phyloP scores from a whole-genome alignment of 1,139 yeast species.

The Pichia sp. region DNA sequence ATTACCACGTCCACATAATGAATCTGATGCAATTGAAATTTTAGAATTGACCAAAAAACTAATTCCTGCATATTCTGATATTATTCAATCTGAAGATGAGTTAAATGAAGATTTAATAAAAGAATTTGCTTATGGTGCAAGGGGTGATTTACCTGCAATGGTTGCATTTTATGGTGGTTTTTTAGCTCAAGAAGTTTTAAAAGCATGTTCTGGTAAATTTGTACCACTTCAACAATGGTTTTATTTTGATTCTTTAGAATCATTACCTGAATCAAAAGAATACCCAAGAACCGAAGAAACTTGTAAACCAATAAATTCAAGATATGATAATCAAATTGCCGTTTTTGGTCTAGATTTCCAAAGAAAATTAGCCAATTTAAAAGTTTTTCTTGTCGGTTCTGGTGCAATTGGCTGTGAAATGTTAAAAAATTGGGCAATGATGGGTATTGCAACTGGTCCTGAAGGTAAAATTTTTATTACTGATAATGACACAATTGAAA shows the following conservation, averaged over 20 bases:
- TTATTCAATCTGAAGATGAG: conserved; percentile 43
- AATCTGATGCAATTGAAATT: conserved; percentile 67
- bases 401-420: conserved; percentile 99
- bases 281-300: conserved; percentile 63
- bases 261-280: conserved; percentile 58
- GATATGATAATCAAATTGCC: conserved; percentile 92
- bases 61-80: conserved; percentile 49
- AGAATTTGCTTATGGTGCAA: conserved; percentile 76
- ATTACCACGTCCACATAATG: conserved; percentile 73
- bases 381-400: conserved; percentile 88
- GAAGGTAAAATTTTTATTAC: conserved; percentile 79
- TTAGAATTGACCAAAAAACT: conserved; percentile 55
- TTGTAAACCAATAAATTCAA: conserved; percentile 67
- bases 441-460: conserved; percentile 92
- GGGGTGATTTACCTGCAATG: conserved; percentile 88
- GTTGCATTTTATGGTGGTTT: conserved; percentile 91
- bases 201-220: conserved; percentile 91
- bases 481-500: conserved; percentile 92
- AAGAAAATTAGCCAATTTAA: conserved; percentile 63
- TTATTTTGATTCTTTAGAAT: conserved; percentile 90
- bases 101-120: conserved; percentile 61
- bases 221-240: conserved; percentile 85
- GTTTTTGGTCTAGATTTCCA: conserved; percentile 83
- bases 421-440: conserved; percentile 96
- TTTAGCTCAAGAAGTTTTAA: conserved; percentile 93